These are phyloP conservation scores for Penicillium roqueforti DNA, from an alignment of 495 filamentous ascomycete genomes.

Conservation along the genomic window DNA sequence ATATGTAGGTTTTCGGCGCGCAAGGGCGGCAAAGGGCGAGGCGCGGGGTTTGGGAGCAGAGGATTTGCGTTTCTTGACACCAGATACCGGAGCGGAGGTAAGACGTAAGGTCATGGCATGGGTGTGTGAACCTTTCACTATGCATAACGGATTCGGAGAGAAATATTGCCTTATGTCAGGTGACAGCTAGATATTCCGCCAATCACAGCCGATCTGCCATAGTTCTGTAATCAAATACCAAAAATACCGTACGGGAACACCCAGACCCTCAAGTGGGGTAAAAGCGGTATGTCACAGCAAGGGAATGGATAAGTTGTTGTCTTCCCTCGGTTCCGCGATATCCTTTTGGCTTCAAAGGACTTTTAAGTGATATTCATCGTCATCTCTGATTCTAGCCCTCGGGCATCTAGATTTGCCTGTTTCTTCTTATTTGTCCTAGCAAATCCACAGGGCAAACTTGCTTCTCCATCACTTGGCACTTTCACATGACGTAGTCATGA, in stretches of 20 bases:
- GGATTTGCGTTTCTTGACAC: conserved; percentile 40
- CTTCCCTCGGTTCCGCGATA: not conserved
- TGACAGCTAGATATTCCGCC: conserved; percentile 18
- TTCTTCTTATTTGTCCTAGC: not conserved
- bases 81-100: conserved; percentile 44
- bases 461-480: conserved; percentile 4
- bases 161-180: conserved; percentile 19
- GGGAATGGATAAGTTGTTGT: not conserved
- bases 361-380: not conserved
- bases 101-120: conserved; percentile 43
- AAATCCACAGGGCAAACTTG: conserved; percentile 2
- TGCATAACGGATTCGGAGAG: not conserved
- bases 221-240: conserved; percentile 11
- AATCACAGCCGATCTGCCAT: conserved; percentile 11
- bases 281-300: conserved; percentile 3
- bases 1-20: conserved; percentile 54
- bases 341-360: not conserved
- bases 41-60: conserved; percentile 23
- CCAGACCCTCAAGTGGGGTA: not conserved
- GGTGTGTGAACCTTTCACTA: not conserved
- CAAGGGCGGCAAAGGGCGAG: conserved; percentile 50
- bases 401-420: not conserved
- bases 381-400: no score
- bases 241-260: conserved; percentile 14
- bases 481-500: conserved; percentile 45